Evolutionary conservation across 306 rosid genomes (phyloP), one percentile per base, ranked within the genome.

Genomic region (Oemleria cerasiformis): DNA sequence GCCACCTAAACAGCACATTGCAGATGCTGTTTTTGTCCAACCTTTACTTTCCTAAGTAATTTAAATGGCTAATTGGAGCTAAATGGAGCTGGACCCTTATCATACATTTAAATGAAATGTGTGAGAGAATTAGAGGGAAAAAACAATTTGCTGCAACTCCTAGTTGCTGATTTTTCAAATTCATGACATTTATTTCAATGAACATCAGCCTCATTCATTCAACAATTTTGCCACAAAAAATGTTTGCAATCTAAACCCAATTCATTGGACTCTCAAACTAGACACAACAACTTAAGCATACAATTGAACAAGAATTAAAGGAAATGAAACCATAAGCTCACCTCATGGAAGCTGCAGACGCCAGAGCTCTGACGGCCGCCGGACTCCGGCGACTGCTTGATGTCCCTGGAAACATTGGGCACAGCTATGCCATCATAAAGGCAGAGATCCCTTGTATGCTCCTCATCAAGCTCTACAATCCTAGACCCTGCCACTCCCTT

Each of bases 401-500:
- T 86, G 65, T 92, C 97, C 87, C 85, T 73, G 7, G 97, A 83
- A 75, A 93, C 97, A 65, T 81, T 75, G 21, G 86, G 85, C 77
- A 90, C 84, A 59, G 79, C 88, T 11, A 90, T 53, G 65, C 79
- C 91, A 49, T 93, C 92, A 58, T 87, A 87, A 79, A 93, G 63
- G 11, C 51, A 64, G 13, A 93, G 77, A 68, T 93, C 89, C 83
- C 80, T 84, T 2, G 69, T 73, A 75, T 81, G 87, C 61, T 88
- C 92, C 19, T 81, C 84, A 67, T 84, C 90, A 68, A 93, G 75
- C 73, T 84, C 87, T 53, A 93, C 79, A 36, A 93, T 74, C 78
- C 93, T 75, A 73, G 92, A 85, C 77, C 96, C 96, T 14, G 89
- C 81, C 40, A 86, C 82, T 49, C 98, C 97, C 81, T 93, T 90